Base-by-base conservation (phyloP, 176 grass and related monocot genomes). In the Oryza glaberrima region DNA sequence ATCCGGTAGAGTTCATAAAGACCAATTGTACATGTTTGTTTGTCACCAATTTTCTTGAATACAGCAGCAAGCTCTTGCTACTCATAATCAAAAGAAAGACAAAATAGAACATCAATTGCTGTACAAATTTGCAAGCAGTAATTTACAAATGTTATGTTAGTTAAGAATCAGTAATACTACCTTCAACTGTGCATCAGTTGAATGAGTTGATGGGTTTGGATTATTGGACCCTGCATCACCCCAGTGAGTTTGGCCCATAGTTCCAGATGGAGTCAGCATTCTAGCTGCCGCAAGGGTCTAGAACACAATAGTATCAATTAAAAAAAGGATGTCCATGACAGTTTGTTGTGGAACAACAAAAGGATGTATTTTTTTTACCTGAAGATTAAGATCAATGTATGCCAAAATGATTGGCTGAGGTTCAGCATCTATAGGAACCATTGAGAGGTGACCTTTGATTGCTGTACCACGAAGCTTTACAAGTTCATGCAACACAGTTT, bases 1-100 rank as follows among this genome's bases (percentile, higher is more conserved):
- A 99, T 99, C 65, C 86, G 86, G 82, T 99, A 96, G 44, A 99
- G 90, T 87, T 99, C 96, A 83, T 99, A 92, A 17, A 99, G 87
- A 82, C 96, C 96, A 81, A 96, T 96, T 2, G 91, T 96, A 67
- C 96, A 96, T 65, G 96, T 99, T 72, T 99, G 93, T 20, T 99
- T 99, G 84, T 99, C 96, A 70, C 96, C 96, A 48, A 99, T 99
- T 92, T 99, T 99, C 88, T 99, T 99, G 86, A 99, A 99, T 26
- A 99, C 84, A 26, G 96, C 94, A 88, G 96, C 96, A 82, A 99
- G 93, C 86, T 99, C 94, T 96, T 99, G 96, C 96, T 99, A 78
- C 91, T 84, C 76, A 85, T 76, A 70, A 9, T 8, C 49, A 51
- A 80, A 43, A 47, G 3, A 69, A 81, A 28, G 11, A 3, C 1